A percentile compares a stretch with the other conserved stretches of the same genome.
phyloP scores from a whole-genome alignment of 2,329 filamentous ascomycete species.

The Achaetomium macrosporum region DNA sequence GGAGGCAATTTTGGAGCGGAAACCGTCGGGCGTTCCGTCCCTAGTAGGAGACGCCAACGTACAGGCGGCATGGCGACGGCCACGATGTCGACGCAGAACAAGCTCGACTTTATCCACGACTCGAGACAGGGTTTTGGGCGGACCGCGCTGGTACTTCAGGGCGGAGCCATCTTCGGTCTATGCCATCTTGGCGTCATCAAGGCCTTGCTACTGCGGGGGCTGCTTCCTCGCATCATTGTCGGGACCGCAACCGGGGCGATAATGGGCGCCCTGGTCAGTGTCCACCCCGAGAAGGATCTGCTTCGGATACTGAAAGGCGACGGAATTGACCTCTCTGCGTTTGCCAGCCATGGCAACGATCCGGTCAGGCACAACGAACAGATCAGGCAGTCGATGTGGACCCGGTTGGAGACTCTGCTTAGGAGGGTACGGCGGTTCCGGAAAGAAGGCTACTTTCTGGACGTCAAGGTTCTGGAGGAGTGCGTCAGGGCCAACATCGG shows the following conservation, averaged over 20 bases:
- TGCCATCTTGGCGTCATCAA: constrained; percentile 90
- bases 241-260: constrained; percentile 86
- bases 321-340: constrained; percentile 76
- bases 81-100: constrained; percentile 36
- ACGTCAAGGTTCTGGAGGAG: constrained; percentile 74
- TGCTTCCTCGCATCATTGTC: constrained; percentile 84
- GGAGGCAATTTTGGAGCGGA: neutral
- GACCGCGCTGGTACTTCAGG: constrained; percentile 79
- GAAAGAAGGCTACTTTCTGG: constrained; percentile 74
- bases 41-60: neutral
- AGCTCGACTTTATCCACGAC: constrained; percentile 81
- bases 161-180: constrained; percentile 84
- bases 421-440: constrained; percentile 65
- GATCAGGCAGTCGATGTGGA: constrained; percentile 33
- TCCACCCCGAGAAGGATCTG: constrained; percentile 81
- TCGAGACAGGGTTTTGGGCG: constrained; percentile 83
- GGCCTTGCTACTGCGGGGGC: constrained; percentile 70
- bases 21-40: neutral
- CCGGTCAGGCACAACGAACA: constrained; percentile 26
- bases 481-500: constrained; percentile 82
- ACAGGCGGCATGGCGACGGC: constrained; percentile 3
- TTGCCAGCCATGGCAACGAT: constrained; percentile 40
- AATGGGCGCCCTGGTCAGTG: constrained; percentile 80
- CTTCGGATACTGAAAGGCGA: constrained; percentile 70
- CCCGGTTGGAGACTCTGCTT: constrained; percentile 52